These are phyloP conservation scores for Cymodocea nodosa DNA, from an alignment of 116 monocot genomes.

Conservation along the genomic window DNA sequence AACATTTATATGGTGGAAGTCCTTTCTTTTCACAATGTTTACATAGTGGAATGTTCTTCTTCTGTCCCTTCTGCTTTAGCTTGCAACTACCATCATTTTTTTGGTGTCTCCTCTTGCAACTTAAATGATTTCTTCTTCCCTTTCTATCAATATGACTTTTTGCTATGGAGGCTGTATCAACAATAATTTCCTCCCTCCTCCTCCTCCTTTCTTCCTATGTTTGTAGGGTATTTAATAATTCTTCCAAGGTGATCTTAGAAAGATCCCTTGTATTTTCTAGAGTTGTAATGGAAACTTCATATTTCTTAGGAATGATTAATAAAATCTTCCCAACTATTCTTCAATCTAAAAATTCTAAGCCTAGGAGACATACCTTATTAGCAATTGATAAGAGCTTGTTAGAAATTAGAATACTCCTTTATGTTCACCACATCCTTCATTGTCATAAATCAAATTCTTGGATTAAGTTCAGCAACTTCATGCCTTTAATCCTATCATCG, in stretches of 20 bases:
- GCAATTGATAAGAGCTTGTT: not conserved
- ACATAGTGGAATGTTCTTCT: too few relatives aligned
- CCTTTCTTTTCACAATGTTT: too few relatives aligned
- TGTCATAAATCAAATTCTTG: not conserved
- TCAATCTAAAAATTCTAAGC: not conserved
- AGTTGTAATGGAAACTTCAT: not conserved
- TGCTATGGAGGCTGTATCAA: too few relatives aligned
- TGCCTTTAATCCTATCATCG: not conserved
- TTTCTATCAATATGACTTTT: too few relatives aligned
- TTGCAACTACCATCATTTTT: too few relatives aligned
- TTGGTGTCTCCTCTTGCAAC: too few relatives aligned
- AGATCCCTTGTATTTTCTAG: not conserved
- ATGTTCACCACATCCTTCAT: not conserved
- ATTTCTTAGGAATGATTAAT: not conserved
- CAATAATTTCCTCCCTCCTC: too few relatives aligned
- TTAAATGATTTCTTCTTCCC: too few relatives aligned
- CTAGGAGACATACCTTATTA: not conserved
- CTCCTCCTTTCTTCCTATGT: not conserved
- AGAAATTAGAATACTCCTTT: not conserved
- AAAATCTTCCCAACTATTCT: too few relatives aligned
- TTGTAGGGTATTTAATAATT: not conserved
- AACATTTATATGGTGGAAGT: too few relatives aligned
- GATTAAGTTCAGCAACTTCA: not conserved
- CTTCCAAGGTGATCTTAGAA: not conserved
- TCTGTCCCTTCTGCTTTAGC: too few relatives aligned